phyloP scores from a whole-genome alignment of 371 early-diverging fungal genomes.

The Rozella allomycis region DNA sequence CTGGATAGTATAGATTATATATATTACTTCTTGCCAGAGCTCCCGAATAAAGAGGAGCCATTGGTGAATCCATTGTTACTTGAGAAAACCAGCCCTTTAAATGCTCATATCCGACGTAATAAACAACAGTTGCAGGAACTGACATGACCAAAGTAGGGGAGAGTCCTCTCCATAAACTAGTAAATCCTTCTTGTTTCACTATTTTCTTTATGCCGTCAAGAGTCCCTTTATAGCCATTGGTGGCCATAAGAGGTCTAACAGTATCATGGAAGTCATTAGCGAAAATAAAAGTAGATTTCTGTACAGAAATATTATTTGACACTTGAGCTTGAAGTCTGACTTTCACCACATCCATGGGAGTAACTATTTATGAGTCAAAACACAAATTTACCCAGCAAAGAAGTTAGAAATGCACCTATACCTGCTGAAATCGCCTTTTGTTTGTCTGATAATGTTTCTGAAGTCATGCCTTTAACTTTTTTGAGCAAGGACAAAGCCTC shows the following conservation, averaged over 20 bases:
- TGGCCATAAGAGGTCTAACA: too few relatives aligned
- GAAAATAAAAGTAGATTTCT: too few relatives aligned
- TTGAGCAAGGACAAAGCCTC: too few relatives aligned
- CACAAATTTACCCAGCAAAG: too few relatives aligned
- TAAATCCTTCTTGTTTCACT: conserved; percentile 46
- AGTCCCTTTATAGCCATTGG: background rate
- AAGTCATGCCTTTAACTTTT: too few relatives aligned
- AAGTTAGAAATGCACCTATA: too few relatives aligned
- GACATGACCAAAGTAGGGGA: conserved; percentile 67
- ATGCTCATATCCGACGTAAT: conserved; percentile 81
- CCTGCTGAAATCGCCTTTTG: too few relatives aligned
- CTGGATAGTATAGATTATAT: conserved; percentile 9
- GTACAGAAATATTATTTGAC: too few relatives aligned
- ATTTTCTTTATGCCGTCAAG: conserved; percentile 53
- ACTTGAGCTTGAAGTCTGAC: background rate
- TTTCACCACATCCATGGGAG: conserved; percentile 7
- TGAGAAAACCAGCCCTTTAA: conserved; percentile 32
- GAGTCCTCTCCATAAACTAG: conserved; percentile 64
- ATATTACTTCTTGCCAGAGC: conserved; percentile 44
- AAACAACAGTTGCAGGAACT: conserved; percentile 73
- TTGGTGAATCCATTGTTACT: too few relatives aligned
- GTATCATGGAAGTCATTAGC: too few relatives aligned
- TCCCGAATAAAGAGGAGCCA: conserved; percentile 63
- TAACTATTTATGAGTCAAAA: conserved; percentile 3
- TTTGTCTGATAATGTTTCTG: too few relatives aligned